Conservation (phyloP, 371 early-diverging fungal genomes). For the Phascolomyces articulosus region DNA sequence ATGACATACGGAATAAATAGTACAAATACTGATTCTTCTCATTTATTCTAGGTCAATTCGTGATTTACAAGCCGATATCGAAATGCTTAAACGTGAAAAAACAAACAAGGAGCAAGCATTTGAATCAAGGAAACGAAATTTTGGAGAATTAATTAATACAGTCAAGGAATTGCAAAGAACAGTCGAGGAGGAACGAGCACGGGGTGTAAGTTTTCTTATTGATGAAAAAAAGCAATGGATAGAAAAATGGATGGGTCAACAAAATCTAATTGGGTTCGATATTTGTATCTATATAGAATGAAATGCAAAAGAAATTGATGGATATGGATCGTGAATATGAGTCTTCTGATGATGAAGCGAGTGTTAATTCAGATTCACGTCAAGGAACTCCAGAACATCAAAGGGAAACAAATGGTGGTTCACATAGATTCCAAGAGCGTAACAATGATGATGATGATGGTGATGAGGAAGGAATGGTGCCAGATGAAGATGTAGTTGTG, state of each 20-base stretch:
- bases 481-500: conserved; percentile 18
- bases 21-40: background rate
- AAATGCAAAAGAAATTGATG: conserved; percentile 33
- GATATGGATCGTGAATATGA: conserved; percentile 48
- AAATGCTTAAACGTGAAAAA: conserved; percentile 41
- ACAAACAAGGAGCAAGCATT: conserved; percentile 26
- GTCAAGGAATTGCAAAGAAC: conserved; percentile 34
- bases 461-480: conserved; percentile 31
- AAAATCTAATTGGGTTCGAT: too few species aligned
- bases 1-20: background rate
- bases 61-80: conserved; percentile 35
- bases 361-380: conserved; percentile 1
- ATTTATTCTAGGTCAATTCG: conserved; percentile 36
- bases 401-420: background rate
- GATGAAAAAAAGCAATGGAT: background rate
- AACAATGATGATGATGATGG: conserved; percentile 27
- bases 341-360: conserved; percentile 41
- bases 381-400: conserved; percentile 16
- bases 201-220: conserved; percentile 23
- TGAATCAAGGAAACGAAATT: conserved; percentile 32
- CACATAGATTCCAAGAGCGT: conserved; percentile 27
- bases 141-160: conserved; percentile 22
- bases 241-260: too few species aligned
- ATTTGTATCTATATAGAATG: too few species aligned
- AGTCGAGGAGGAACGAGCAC: conserved; percentile 40